These are phyloP conservation scores for Diplodia corticola DNA, from an alignment of 2,329 filamentous ascomycete genomes.

Conservation along the genomic window DNA sequence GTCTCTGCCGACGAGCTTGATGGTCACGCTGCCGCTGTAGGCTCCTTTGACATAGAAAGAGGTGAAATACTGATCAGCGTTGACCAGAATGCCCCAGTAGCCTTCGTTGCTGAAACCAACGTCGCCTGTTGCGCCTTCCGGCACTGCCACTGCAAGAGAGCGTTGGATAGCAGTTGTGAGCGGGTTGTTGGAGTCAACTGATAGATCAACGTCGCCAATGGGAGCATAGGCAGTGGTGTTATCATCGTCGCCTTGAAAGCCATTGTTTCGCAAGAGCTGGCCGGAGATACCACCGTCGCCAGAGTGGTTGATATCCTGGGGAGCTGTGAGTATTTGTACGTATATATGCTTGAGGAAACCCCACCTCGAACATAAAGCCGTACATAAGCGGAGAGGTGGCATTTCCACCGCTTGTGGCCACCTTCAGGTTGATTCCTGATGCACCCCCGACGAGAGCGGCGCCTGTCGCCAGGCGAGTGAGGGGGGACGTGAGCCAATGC, in stretches of 20 bases:
- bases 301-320: slow-evolving; percentile 24
- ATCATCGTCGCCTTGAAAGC: slow-evolving; percentile 24
- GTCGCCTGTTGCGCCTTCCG: slow-evolving; percentile 3
- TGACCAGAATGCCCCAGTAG: slow-evolving; percentile 25
- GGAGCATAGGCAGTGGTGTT: slow-evolving; percentile 34
- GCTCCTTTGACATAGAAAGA: slow-evolving; percentile 30
- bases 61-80: slow-evolving; percentile 16
- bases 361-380: slow-evolving; percentile 47
- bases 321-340: not conserved
- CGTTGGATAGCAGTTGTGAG: slow-evolving; percentile 15
- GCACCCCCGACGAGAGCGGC: not conserved
- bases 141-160: slow-evolving; percentile 20
- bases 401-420: slow-evolving; percentile 39
- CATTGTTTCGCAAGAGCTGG: slow-evolving; percentile 24
- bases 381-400: slow-evolving; percentile 43
- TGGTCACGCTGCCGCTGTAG: slow-evolving; percentile 31
- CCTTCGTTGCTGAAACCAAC: slow-evolving; percentile 24
- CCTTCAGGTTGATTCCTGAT: slow-evolving; percentile 26
- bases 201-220: slow-evolving; percentile 32
- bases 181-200: slow-evolving; percentile 20
- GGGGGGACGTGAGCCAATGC: not conserved
- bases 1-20: slow-evolving; percentile 15
- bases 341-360: not conserved
- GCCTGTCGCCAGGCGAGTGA: not conserved
- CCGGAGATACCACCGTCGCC: slow-evolving; percentile 23